A percentile compares a stretch with the other conserved stretches of the same genome.
Conservation (phyloP, 208 protist genomes). For the Trichomonas tenax region DNA sequence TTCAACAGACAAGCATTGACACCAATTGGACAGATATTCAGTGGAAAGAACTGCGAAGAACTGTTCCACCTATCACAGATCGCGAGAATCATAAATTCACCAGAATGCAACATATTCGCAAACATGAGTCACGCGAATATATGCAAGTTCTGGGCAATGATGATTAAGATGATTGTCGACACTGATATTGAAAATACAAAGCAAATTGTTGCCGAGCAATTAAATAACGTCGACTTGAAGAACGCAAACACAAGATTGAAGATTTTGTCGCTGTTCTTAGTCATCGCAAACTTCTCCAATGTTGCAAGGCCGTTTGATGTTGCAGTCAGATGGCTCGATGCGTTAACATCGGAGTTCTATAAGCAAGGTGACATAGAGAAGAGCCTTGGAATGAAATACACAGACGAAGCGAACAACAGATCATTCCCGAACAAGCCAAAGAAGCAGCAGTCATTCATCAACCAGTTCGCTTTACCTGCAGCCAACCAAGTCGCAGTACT, state of each 20-base stretch:
- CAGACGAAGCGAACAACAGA: not conserved
- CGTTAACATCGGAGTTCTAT: not conserved
- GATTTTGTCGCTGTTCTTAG: not conserved
- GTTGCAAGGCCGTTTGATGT: not conserved
- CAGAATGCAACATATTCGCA: slow-evolving; percentile 31
- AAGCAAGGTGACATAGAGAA: not conserved
- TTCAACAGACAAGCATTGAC: slow-evolving; percentile 69
- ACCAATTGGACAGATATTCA: slow-evolving; percentile 58
- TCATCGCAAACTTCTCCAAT: not conserved
- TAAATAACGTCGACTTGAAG: not conserved
- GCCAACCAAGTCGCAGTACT: not conserved
- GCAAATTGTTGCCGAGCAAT: not conserved
- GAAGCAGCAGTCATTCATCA: not conserved
- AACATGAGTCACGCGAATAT: slow-evolving; percentile 30
- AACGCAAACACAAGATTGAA: not conserved
- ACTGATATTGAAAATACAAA: slow-evolving; percentile 44
- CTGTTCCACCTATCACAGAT: slow-evolving; percentile 39
- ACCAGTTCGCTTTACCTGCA: not conserved
- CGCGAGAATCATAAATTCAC: slow-evolving; percentile 25
- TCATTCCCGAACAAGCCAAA: not conserved
- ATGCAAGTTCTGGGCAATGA: slow-evolving; percentile 32
- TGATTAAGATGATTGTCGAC: slow-evolving; percentile 41
- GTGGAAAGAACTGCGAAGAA: slow-evolving; percentile 48
- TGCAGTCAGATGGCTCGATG: not conserved
- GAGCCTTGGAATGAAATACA: not conserved